phyloP scores from a whole-genome alignment of 225 moss, liverwort and hornwort species.

The Physcomitrium patens region DNA sequence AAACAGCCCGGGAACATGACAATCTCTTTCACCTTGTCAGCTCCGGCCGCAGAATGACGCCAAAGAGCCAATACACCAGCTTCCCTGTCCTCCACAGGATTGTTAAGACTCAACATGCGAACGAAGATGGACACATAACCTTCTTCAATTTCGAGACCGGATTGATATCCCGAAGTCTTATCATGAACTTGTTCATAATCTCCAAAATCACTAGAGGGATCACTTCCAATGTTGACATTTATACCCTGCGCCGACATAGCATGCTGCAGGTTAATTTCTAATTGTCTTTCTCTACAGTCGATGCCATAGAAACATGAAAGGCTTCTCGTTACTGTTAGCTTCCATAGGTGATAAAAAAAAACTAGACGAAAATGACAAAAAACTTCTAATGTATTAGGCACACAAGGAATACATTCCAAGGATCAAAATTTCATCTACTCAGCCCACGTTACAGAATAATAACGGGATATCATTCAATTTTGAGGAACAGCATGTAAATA shows the following conservation, averaged over 20 bases:
- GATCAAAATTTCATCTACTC: neutral
- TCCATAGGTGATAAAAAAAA: too few species aligned
- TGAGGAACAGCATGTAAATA: neutral
- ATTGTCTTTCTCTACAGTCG: neutral
- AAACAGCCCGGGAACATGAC: constrained; percentile 82
- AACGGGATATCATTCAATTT: neutral
- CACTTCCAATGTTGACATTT: constrained; percentile 38
- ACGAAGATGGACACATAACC: constrained; percentile 91
- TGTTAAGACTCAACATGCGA: constrained; percentile 79
- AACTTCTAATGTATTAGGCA: neutral
- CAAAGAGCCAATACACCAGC: constrained; percentile 81
- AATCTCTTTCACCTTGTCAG: constrained; percentile 73
- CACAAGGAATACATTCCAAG: neutral
- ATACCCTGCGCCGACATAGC: constrained; percentile 46
- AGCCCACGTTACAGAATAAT: too few species aligned
- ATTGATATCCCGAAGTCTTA: constrained; percentile 36
- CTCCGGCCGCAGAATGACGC: constrained; percentile 74
- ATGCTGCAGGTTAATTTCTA: constrained; percentile 17
- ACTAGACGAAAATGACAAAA: too few species aligned
- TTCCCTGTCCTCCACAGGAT: constrained; percentile 77
- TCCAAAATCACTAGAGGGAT: constrained; percentile 30
- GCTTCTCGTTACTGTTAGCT: neutral
- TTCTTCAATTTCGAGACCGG: constrained; percentile 62
- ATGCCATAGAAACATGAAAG: neutral
- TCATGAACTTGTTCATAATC: constrained; percentile 42